These are phyloP conservation scores for Pestalotiopsis sp. DNA, from an alignment of 2,329 filamentous ascomycete genomes.

Conservation along the genomic window DNA sequence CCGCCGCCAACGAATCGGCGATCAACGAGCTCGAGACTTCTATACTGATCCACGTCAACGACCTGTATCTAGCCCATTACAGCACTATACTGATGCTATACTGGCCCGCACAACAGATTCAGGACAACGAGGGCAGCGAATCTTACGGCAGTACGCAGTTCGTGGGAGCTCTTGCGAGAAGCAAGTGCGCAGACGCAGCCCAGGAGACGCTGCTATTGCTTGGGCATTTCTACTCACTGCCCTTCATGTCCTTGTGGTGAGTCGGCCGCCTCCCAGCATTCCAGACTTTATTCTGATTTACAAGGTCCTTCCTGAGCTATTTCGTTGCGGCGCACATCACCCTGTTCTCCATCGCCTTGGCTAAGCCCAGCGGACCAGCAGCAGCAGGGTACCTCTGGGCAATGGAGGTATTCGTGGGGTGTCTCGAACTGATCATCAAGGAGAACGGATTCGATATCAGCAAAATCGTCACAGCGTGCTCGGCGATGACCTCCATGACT, in stretches of 20 bases:
- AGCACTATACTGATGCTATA: neutral
- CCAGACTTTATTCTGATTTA: neutral
- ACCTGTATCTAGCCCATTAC: neutral
- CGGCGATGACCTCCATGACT: neutral
- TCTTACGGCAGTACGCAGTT: neutral
- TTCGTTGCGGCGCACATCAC: neutral
- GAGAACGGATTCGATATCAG: neutral
- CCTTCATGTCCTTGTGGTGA: neutral
- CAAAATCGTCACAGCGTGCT: neutral
- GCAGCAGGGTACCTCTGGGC: neutral
- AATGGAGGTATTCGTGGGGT: neutral
- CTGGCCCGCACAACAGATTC: neutral
- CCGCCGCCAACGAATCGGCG: neutral
- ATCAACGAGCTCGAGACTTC: neutral
- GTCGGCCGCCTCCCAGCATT: neutral
- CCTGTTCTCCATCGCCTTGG: neutral
- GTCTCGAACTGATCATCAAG: neutral
- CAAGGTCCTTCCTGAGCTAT: neutral
- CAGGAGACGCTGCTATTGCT: neutral
- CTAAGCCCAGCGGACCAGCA: neutral
- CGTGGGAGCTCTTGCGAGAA: neutral
- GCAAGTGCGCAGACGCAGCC: neutral
- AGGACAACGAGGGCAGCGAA: no score
- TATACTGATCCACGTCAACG: neutral
- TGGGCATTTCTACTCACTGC: neutral